These are phyloP conservation scores for Cyberlindnera misumaiensis DNA, from an alignment of 805 yeast genomes.

Conservation along the genomic window DNA sequence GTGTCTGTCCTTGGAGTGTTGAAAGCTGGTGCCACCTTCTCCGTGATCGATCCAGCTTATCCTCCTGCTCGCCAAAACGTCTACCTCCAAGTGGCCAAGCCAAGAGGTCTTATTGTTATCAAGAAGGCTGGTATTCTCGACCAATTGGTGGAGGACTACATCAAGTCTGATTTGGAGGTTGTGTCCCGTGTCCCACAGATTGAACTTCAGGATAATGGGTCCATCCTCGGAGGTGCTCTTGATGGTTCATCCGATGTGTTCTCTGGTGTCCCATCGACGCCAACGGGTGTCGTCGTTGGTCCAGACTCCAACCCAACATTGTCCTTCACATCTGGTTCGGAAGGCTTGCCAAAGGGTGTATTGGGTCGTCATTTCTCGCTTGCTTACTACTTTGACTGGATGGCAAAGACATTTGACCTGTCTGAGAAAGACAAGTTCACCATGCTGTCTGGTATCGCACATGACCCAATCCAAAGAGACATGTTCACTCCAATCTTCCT, in stretches of 20 bases:
- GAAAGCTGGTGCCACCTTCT: constrained; percentile 97
- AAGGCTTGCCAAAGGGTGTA: constrained; percentile 98
- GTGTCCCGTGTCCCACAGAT: constrained; percentile 70
- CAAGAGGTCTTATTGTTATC: constrained; percentile 83
- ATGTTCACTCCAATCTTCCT: constrained; percentile 96
- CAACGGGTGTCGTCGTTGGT: constrained; percentile 89
- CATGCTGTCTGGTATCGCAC: constrained; percentile 98
- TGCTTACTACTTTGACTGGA: constrained; percentile 98
- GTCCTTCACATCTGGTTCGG: constrained; percentile 95
- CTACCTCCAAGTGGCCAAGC: constrained; percentile 88
- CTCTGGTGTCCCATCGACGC: constrained; percentile 38
- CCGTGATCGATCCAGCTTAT: constrained; percentile 97
- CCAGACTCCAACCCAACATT: constrained; percentile 97
- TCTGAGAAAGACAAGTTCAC: constrained; percentile 83
- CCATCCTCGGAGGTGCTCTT: constrained; percentile 51
- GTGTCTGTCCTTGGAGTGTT: constrained; percentile 96
- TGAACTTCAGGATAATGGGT: constrained; percentile 71
- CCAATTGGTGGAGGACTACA: constrained; percentile 70
- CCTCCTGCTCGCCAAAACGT: constrained; percentile 97
- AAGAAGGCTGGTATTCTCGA: constrained; percentile 85
- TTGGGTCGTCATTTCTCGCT: constrained; percentile 95
- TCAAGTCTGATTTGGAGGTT: constrained; percentile 64
- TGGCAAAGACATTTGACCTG: constrained; percentile 79
- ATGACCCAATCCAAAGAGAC: constrained; percentile 98
- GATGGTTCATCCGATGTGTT: constrained; percentile 42